Conservation (phyloP, 78 protist species). For the Parvularia atlantis region DNA sequence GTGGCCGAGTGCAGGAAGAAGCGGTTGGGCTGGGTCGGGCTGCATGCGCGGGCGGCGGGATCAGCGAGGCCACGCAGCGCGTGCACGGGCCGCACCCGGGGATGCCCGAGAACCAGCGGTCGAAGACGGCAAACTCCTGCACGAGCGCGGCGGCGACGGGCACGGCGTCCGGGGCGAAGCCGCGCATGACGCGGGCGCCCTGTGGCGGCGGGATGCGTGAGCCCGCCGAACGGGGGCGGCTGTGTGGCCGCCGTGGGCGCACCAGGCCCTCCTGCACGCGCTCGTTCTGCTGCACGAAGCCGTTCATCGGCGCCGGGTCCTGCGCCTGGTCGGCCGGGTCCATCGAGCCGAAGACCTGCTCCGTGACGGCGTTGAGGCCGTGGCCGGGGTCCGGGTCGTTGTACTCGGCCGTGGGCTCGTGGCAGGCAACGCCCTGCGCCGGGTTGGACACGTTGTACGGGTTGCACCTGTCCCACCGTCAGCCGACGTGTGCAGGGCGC, state of each 20-base stretch:
- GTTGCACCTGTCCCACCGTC: no score
- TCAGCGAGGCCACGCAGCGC: no score
- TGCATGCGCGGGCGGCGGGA: no score
- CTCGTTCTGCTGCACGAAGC: slow-evolving; percentile 5
- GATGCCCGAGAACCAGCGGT: background rate
- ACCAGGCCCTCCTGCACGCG: background rate
- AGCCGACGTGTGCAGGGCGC: no score
- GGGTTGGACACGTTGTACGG: background rate
- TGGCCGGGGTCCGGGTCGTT: slow-evolving; percentile 13
- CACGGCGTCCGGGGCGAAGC: background rate
- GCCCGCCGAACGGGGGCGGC: no score
- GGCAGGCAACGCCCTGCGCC: background rate
- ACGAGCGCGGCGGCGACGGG: background rate
- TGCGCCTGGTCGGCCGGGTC: background rate
- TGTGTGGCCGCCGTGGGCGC: background rate
- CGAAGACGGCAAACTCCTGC: slow-evolving; percentile 18
- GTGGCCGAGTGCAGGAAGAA: slow-evolving; percentile 12
- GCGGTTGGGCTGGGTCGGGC: slow-evolving; percentile 20
- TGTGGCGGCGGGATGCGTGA: background rate
- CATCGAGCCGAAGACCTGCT: slow-evolving; percentile 1
- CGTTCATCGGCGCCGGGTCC: slow-evolving; percentile 4
- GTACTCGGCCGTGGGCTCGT: background rate
- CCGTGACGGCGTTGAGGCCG: background rate
- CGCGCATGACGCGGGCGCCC: background rate
- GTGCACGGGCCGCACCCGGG: no score